Percentiles rank a stretch among this genome's conserved stretches.
Conservation (phyloP, 805 yeast species). For the Isabelozyma gotoi region DNA sequence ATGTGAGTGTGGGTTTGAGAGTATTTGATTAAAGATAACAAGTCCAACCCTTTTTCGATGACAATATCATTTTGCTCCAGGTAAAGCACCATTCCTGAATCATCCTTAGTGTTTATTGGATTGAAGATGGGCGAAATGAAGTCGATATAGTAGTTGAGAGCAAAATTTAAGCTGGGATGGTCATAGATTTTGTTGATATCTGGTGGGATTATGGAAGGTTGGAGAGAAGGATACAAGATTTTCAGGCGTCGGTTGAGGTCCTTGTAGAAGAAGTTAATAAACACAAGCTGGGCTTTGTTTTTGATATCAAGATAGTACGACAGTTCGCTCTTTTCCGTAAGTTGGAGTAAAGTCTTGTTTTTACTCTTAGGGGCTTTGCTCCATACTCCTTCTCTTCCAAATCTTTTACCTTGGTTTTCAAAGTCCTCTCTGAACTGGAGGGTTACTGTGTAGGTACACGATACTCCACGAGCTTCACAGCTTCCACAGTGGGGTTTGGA, state of each 20-base stretch:
- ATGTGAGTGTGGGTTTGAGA: slow-evolving; percentile 19
- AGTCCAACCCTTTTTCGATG: slow-evolving; percentile 23
- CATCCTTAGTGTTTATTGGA: slow-evolving; percentile 18
- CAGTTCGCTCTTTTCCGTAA: slow-evolving; percentile 9
- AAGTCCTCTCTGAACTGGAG: slow-evolving; percentile 27
- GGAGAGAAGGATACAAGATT: slow-evolving; percentile 10
- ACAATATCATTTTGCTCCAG: slow-evolving; percentile 10
- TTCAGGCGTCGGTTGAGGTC: slow-evolving; percentile 10
- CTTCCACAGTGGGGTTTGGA: slow-evolving; percentile 20
- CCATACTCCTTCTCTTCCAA: slow-evolving; percentile 31
- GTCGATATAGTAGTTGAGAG: slow-evolving; percentile 22
- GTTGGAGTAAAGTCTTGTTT: slow-evolving; percentile 6
- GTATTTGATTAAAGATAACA: slow-evolving; percentile 20
- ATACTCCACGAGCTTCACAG: slow-evolving; percentile 13
- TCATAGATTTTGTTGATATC: slow-evolving; percentile 10
- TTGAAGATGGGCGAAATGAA: slow-evolving; percentile 27
- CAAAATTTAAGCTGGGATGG: slow-evolving; percentile 16
- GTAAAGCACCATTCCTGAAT: background rate
- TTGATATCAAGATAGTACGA: slow-evolving; percentile 13
- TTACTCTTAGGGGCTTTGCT: slow-evolving; percentile 10
- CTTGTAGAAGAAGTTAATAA: slow-evolving; percentile 15
- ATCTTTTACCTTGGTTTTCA: slow-evolving; percentile 20
- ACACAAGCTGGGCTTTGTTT: slow-evolving; percentile 11
- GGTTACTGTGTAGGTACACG: slow-evolving; percentile 18
- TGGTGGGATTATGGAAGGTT: slow-evolving; percentile 20